Evolutionary conservation across 2,329 filamentous ascomycete species (phyloP), one percentile per base, ranked within the genome.

Genomic region (Grosmannia clavigera): DNA sequence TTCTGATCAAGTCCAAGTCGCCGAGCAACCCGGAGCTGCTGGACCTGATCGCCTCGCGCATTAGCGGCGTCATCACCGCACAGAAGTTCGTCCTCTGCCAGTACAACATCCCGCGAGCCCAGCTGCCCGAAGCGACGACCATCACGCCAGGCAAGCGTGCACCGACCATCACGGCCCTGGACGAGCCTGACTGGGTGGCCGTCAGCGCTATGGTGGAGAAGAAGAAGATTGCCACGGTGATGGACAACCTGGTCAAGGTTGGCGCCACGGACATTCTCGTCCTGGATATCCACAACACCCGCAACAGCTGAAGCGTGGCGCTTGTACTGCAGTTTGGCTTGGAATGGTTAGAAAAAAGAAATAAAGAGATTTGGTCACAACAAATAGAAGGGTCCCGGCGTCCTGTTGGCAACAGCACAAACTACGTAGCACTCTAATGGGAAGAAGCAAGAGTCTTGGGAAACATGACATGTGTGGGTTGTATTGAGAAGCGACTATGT

Each of bases 71-170:
- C 64, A 97, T 99, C 70, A 92, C 90, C 51, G 94, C 94, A 11
- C 90, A 99, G 76, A 87, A 85, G 73, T 97, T 88, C 70, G 90
- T 97, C 33, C 83, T 97, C 35, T 97, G 94, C 78, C 91, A 95
- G 70, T 99, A 97, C 80, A 99, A 99, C 75, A 83, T 97, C 61
- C 81, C 88, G 66, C 84, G 92, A 63, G 71, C 74, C 55, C 81
- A 82, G 59, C 82, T 99, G 60, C 69, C 78, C 9, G 76, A 78
- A 38, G 92, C 88, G 10, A 83, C 81, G 55, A 81, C 81, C 66
- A 88, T 97, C 70, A 96, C 94, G 0, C 94, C 94, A 0, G 94
- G 94, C 63, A 96, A 94, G 77, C 87, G 94, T 57, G 92, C 94
- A 2, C 90, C 94, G 2, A 97, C 92, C 2, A 81, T 97, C 66